These are phyloP conservation scores for Bolboschoenus planiculmis DNA, from an alignment of 176 grass and related monocot species.

Conservation along the genomic window DNA sequence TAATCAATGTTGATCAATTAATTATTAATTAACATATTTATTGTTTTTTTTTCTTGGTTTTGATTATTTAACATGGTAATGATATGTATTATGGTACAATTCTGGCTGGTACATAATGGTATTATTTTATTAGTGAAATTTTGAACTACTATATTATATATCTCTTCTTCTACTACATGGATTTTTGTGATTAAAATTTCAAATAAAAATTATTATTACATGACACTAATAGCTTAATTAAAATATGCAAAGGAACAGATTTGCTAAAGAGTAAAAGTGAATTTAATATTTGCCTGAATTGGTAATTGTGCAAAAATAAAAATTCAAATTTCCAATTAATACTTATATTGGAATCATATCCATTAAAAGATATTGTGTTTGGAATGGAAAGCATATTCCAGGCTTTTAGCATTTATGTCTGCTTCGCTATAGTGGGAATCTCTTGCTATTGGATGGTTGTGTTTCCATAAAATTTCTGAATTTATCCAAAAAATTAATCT, in stretches of 20 bases:
- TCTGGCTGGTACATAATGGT: too few relatives aligned
- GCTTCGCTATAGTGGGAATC: not conserved
- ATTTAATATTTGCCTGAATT: not conserved
- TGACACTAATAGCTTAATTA: not conserved
- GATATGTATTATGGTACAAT: not conserved
- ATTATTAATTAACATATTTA: constrained; percentile 1
- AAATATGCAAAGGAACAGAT: not conserved
- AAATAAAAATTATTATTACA: too few relatives aligned
- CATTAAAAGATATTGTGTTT: not conserved
- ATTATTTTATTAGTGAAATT: too few relatives aligned
- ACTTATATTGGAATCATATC: not conserved
- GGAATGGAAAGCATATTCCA: not conserved
- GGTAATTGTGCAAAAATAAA: not conserved
- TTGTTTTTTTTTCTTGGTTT: not conserved
- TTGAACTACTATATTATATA: too few relatives aligned
- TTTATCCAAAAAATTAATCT: not conserved
- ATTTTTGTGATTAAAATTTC: too few relatives aligned
- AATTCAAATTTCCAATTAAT: not conserved
- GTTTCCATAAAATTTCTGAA: not conserved
- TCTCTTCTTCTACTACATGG: too few relatives aligned
- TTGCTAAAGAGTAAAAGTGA: not conserved
- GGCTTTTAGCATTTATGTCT: not conserved
- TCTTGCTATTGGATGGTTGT: not conserved
- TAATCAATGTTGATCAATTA: not conserved
- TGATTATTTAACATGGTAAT: not conserved